Conservation (phyloP, 345 rosid species). For the Triadica sebifera region DNA sequence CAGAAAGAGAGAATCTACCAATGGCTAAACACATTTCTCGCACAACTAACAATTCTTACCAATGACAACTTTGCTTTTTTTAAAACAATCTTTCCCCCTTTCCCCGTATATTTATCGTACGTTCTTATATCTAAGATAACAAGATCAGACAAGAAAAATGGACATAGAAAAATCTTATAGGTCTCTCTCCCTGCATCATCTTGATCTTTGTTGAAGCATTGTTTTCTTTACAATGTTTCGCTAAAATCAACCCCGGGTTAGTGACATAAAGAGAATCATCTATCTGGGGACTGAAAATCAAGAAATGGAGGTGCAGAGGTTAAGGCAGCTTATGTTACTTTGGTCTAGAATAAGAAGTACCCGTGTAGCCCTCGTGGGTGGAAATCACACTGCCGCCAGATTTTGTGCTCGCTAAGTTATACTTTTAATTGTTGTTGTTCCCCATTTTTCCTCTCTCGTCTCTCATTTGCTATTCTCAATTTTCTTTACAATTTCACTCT, state of each 20-base stretch:
- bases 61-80: background rate
- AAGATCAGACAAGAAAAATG: no score
- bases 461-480: slow-evolving; percentile 7
- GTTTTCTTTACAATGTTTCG: slow-evolving; percentile 2
- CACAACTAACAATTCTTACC: slow-evolving; percentile 16
- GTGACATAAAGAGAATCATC: background rate
- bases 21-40: slow-evolving; percentile 33
- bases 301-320: slow-evolving; percentile 62
- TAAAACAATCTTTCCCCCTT: background rate
- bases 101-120: slow-evolving; percentile 10
- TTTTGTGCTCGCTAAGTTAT: slow-evolving; percentile 68
- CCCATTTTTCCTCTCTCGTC: background rate
- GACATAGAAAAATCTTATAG: no score
- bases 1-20: background rate
- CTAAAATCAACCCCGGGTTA: background rate
- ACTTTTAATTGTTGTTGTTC: slow-evolving; percentile 7
- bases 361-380: slow-evolving; percentile 74
- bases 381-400: slow-evolving; percentile 84
- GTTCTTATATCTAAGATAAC: background rate
- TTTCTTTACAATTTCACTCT: background rate
- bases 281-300: slow-evolving; percentile 5
- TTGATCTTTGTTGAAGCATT: background rate
- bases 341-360: slow-evolving; percentile 43
- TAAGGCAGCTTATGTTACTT: slow-evolving; percentile 52
- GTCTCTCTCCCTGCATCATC: slow-evolving; percentile 15